Percentiles rank a stretch among this genome's conserved stretches.
Conservation (phyloP, 495 filamentous ascomycete genomes). For the Penicillium soppii region DNA sequence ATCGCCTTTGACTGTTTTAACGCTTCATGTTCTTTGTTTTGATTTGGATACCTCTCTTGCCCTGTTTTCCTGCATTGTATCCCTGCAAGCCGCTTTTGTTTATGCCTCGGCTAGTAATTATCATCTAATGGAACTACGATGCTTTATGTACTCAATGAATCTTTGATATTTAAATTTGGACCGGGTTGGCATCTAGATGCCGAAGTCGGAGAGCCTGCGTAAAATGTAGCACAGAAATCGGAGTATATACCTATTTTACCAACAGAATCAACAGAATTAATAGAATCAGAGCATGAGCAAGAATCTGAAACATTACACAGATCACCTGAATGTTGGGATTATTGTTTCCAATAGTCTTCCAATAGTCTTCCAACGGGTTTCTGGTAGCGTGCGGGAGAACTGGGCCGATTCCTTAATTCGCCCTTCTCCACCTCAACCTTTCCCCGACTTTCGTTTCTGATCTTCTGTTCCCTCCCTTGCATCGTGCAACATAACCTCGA, state of each 20-base stretch:
- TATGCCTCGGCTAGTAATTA: slow-evolving; percentile 4
- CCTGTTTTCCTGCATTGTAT: slow-evolving; percentile 23
- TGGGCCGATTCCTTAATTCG: not conserved
- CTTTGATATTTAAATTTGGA: not conserved
- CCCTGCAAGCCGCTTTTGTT: slow-evolving; percentile 21
- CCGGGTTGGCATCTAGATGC: not conserved
- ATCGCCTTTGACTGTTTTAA: slow-evolving; percentile 3
- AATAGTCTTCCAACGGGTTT: not conserved
- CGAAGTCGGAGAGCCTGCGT: slow-evolving; percentile 9
- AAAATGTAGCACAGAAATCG: slow-evolving; percentile 6
- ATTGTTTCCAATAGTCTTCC: not conserved
- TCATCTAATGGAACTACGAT: slow-evolving; percentile 6
- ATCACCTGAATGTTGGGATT: no score
- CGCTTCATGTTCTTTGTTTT: slow-evolving; percentile 11
- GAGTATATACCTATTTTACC: not conserved
- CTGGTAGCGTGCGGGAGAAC: not conserved
- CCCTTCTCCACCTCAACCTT: slow-evolving; percentile 1
- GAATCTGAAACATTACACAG: not conserved
- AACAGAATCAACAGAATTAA: not conserved
- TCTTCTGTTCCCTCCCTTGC: not conserved
- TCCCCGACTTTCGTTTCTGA: slow-evolving; percentile 5
- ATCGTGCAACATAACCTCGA: not conserved
- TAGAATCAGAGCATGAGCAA: no score
- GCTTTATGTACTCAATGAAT: slow-evolving; percentile 1
- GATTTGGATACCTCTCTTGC: slow-evolving; percentile 33